Conservation (phyloP, 345 rosid species). For the Pseudoturritis turrita region DNA sequence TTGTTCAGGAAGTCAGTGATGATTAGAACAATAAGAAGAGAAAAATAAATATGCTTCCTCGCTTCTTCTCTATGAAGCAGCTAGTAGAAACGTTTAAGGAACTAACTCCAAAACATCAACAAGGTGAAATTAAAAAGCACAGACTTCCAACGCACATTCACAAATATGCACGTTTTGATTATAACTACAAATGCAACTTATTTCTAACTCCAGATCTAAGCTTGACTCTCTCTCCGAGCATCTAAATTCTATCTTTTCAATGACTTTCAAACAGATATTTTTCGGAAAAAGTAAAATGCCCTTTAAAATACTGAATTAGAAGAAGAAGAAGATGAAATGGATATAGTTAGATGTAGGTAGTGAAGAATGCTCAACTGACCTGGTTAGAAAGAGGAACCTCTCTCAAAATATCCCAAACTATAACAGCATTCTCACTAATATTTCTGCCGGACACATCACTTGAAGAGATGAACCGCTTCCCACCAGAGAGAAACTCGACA, state of each 20-base stretch:
- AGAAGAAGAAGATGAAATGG: background rate
- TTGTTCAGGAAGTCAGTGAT: background rate
- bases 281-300: background rate
- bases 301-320: background rate
- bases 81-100: background rate
- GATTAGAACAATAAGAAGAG: background rate
- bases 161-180: background rate
- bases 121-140: background rate
- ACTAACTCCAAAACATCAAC: background rate
- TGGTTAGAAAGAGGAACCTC: slow-evolving; percentile 83
- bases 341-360: background rate
- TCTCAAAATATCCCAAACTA: slow-evolving; percentile 70
- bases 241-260: background rate
- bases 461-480: slow-evolving; percentile 71
- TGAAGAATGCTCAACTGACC: slow-evolving; percentile 35
- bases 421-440: slow-evolving; percentile 70
- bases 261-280: background rate
- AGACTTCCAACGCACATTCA: background rate
- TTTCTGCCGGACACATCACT: slow-evolving; percentile 73
- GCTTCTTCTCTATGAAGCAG: background rate
- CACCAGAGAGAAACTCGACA: slow-evolving; percentile 58
- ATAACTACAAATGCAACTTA: background rate
- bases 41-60: background rate
- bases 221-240: background rate
- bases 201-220: background rate